These are phyloP conservation scores for Boletus rubroflammeus DNA, from an alignment of 768 basidiomycete species.

Conservation along the genomic window DNA sequence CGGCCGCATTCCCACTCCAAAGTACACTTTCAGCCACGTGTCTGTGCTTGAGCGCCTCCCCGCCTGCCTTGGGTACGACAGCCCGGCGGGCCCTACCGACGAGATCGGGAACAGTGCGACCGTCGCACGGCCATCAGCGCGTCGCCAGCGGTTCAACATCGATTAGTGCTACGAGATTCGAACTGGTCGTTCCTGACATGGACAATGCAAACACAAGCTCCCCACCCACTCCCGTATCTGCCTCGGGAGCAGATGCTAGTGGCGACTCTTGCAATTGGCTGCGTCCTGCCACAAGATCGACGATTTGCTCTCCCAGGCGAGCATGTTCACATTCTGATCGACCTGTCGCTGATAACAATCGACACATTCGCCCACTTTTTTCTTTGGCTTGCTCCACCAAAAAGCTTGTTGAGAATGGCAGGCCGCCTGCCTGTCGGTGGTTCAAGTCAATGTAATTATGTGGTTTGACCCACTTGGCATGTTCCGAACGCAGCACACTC, in stretches of 20 bases:
- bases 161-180: slow-evolving; percentile 20
- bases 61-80: slow-evolving; percentile 1
- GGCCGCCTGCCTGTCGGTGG: not conserved
- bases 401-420: not conserved
- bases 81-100: slow-evolving; percentile 6
- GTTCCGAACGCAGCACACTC: not conserved
- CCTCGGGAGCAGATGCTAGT: slow-evolving; percentile 12
- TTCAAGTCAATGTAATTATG: not conserved
- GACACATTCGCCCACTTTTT: not conserved
- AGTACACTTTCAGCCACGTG: slow-evolving; percentile 4
- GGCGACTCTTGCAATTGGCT: not conserved
- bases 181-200: slow-evolving; percentile 12
- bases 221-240: slow-evolving; percentile 2
- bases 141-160: slow-evolving; percentile 13
- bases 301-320: not conserved
- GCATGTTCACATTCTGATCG: slow-evolving; percentile 2
- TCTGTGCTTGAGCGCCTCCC: not conserved
- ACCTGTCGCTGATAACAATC: slow-evolving; percentile 5
- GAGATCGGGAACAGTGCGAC: slow-evolving; percentile 18
- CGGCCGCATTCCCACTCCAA: not conserved
- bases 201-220: slow-evolving; percentile 1
- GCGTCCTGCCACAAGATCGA: slow-evolving; percentile 2
- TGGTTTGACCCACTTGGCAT: not conserved
- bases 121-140: slow-evolving; percentile 15
- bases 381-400: not conserved